Evolutionary conservation across 805 yeast species (phyloP).

Genomic region (Ogataea zsoltii): DNA sequence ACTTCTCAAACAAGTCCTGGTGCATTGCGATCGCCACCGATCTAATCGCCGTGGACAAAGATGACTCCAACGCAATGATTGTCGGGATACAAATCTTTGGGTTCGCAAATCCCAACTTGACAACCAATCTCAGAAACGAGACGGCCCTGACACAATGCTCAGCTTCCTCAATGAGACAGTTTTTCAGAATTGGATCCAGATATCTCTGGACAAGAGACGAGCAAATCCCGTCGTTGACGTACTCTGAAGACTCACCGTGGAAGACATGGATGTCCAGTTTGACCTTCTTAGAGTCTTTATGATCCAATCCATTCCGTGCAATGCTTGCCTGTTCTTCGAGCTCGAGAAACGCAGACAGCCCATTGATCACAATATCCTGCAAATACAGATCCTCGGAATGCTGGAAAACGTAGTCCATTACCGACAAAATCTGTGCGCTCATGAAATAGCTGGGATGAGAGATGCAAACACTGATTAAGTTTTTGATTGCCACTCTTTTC

Average conservation of each 20-base stretch:
- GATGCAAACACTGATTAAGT: slow-evolving; percentile 58
- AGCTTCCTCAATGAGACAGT: slow-evolving; percentile 47
- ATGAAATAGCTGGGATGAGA: slow-evolving; percentile 67
- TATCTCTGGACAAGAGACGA: slow-evolving; percentile 71
- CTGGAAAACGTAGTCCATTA: slow-evolving; percentile 53
- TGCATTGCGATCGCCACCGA: slow-evolving; percentile 55
- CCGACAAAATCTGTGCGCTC: slow-evolving; percentile 50
- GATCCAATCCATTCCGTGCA: slow-evolving; percentile 41
- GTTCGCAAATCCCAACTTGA: slow-evolving; percentile 69
- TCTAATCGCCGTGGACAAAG: slow-evolving; percentile 44
- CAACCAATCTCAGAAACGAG: slow-evolving; percentile 53
- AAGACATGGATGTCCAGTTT: slow-evolving; percentile 50
- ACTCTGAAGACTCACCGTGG: slow-evolving; percentile 52
- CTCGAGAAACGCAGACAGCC: slow-evolving; percentile 57
- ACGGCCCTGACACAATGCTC: slow-evolving; percentile 53
- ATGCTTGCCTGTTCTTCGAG: slow-evolving; percentile 52
- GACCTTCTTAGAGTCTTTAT: slow-evolving; percentile 36
- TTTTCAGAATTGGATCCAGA: slow-evolving; percentile 44
- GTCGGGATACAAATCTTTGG: slow-evolving; percentile 73
- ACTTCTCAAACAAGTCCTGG: slow-evolving; percentile 55
- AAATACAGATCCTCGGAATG: slow-evolving; percentile 37
- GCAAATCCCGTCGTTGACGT: slow-evolving; percentile 68
- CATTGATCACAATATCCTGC: slow-evolving; percentile 54
- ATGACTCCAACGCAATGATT: slow-evolving; percentile 66
- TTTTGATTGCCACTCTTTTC: slow-evolving; percentile 54